Conservation (phyloP, 164 flowering plant genomes). For the Amborella trichopoda region DNA sequence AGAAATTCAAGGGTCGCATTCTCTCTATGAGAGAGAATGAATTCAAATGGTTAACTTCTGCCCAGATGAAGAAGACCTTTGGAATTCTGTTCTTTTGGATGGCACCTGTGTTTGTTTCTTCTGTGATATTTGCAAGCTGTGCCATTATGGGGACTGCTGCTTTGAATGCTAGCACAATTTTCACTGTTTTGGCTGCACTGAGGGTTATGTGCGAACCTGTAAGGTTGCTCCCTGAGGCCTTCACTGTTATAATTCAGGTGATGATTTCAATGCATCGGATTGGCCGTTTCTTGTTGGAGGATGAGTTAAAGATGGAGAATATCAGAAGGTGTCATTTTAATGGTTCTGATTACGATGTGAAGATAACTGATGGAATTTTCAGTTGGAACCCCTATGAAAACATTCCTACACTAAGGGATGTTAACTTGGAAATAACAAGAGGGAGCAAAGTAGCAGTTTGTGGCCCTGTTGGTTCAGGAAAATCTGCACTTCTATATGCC, state of each 20-base stretch:
- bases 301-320: constrained; percentile 34
- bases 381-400: constrained; percentile 44
- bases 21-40: constrained; percentile 44
- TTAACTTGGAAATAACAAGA: constrained; percentile 24
- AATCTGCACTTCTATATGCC: constrained; percentile 66
- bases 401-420: constrained; percentile 20
- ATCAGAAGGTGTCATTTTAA: background rate
- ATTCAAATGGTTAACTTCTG: constrained; percentile 48
- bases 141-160: constrained; percentile 20
- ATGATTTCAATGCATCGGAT: constrained; percentile 67
- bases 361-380: constrained; percentile 35
- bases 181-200: constrained; percentile 61
- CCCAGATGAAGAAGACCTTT: constrained; percentile 29
- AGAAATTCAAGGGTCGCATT: constrained; percentile 42
- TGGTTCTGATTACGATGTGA: constrained; percentile 12
- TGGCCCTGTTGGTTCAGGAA: constrained; percentile 90
- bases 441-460: constrained; percentile 73
- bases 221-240: constrained; percentile 49
- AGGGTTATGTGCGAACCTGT: constrained; percentile 68
- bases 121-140: constrained; percentile 48
- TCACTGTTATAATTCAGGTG: constrained; percentile 58
- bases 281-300: constrained; percentile 37
- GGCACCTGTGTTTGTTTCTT: constrained; percentile 63
- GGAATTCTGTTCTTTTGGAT: constrained; percentile 58
- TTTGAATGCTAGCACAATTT: constrained; percentile 62